Conservation (phyloP, 2,329 filamentous ascomycete genomes). For the Pyricularia sp. region DNA sequence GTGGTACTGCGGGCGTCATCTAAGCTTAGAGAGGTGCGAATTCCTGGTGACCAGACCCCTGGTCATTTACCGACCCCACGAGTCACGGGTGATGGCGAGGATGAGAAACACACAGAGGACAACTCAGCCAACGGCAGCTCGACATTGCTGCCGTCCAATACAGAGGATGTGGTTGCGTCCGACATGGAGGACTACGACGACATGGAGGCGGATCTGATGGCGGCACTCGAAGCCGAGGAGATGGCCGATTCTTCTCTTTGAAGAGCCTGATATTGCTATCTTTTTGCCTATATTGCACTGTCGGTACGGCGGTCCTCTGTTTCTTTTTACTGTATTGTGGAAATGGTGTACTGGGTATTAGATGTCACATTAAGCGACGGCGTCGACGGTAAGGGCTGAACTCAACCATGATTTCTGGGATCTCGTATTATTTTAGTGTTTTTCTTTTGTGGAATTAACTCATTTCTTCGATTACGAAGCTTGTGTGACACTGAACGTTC, state of each 20-base stretch:
- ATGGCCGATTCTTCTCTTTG: conserved; percentile 4
- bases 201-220: conserved; percentile 54
- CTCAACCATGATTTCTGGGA: neutral
- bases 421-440: neutral
- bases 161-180: conserved; percentile 14
- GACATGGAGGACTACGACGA: conserved; percentile 42
- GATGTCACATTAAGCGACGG: conserved; percentile 1
- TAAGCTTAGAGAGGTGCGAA: conserved; percentile 34
- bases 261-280: neutral
- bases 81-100: conserved; percentile 32
- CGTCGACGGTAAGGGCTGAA: neutral
- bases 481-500: neutral
- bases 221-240: conserved; percentile 41
- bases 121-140: conserved; percentile 7
- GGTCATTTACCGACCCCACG: conserved; percentile 30
- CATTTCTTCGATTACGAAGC: neutral
- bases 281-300: neutral
- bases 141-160: no score
- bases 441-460: neutral
- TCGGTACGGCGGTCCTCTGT: neutral
- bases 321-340: neutral
- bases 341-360: neutral
- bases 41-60: conserved; percentile 26
- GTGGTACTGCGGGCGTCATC: conserved; percentile 29
- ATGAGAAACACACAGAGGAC: conserved; percentile 17